Percentiles rank a stretch among this genome's conserved stretches.
Evolutionary conservation across 2,329 filamentous ascomycete species (phyloP).

Genomic region (Sclerotinia spermophila): DNA sequence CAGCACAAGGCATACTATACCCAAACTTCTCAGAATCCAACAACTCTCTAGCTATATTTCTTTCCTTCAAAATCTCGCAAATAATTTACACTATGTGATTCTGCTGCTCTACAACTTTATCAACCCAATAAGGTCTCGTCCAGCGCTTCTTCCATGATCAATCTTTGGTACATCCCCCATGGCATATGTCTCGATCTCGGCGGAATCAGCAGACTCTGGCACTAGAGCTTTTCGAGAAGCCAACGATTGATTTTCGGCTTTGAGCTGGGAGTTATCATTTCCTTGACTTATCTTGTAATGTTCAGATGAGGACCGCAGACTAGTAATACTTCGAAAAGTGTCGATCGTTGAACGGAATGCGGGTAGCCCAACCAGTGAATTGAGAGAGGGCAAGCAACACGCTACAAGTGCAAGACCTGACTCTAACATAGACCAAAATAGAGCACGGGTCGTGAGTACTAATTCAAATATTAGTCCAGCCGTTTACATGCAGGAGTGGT

Average conservation of each 20-base stretch:
- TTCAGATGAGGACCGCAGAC: background rate
- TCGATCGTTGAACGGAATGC: background rate
- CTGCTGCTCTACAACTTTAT: background rate
- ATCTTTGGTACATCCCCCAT: background rate
- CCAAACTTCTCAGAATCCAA: background rate
- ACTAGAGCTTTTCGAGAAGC: background rate
- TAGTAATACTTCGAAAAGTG: background rate
- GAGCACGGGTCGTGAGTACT: background rate
- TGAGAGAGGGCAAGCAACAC: background rate
- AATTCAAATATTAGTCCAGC: background rate
- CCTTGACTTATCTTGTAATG: background rate
- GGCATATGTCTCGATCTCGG: background rate
- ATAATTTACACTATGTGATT: background rate
- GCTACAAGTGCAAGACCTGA: background rate
- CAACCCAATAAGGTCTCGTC: background rate
- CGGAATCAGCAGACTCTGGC: background rate
- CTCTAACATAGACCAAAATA: background rate
- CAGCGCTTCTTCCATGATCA: background rate
- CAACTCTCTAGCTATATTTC: background rate
- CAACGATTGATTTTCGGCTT: background rate
- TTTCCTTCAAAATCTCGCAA: background rate
- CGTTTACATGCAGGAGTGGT: background rate
- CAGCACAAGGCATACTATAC: rapidly evolving
- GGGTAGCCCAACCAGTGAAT: background rate
- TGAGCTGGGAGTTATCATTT: background rate